Evolutionary conservation across 768 basidiomycete species (phyloP), one percentile per base, ranked within the genome.

Genomic region (Mrakia frigida): DNA sequence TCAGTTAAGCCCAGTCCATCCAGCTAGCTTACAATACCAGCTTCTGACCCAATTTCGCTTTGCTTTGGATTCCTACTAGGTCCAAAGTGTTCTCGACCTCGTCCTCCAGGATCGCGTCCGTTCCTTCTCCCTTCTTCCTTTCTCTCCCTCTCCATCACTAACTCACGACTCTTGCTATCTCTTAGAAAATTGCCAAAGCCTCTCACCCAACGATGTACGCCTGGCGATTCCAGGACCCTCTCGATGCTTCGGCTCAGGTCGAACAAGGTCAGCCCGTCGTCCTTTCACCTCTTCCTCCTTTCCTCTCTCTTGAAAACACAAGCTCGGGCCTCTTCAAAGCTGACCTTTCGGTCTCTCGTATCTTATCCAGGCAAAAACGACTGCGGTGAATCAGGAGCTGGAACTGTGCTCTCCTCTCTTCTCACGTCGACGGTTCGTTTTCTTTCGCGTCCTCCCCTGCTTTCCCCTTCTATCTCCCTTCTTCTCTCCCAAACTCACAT

Each of bases 191-290:
- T 16, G 39, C 73, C 13, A 74, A 74, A 16, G 31, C 61, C 25
- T 63, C 59, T 31, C 73, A 74, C 33, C 73, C 73, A 21, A 25
- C 61, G n/a, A 74, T 74, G 73, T 50, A 74, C 73, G 73, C 73
- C 73, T 73, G 72, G 72, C 41, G 72, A 6, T 43, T 25, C 72
- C n/a, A 46, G 9, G n/a, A 60, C 9, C 46, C 31, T 7, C 46
- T 35, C 3, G 25, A 28, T 23, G 28, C 59, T 11, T 21, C 59
- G 18, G n/a, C 56, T 23, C 37, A 56, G 13, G 28, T n/a, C 37
- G 59, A 73, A 39, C 72, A 73, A 63, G 72, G 72, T 73, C 39
- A 21, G 59, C 7, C 3, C 28, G 10, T 21, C 53, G 43, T 43
- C 43, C 16, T 2, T 11, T 11, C 43, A 43, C 39, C 39, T 41